These are phyloP conservation scores for Triangularia verruculosa DNA, from an alignment of 2,329 filamentous ascomycete genomes.

Conservation along the genomic window DNA sequence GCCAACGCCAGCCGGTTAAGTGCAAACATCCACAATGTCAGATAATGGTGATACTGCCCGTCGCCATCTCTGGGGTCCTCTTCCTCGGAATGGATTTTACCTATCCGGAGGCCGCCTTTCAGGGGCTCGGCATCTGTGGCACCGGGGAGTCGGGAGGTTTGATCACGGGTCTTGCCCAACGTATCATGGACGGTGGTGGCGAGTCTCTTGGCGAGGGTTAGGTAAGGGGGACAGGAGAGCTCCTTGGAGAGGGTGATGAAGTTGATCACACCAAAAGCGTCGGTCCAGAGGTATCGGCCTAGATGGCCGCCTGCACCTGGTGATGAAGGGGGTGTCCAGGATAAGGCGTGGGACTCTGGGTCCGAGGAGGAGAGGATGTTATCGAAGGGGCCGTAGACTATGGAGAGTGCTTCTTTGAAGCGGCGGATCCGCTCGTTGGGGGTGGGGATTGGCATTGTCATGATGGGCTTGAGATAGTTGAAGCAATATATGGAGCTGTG, in stretches of 20 bases:
- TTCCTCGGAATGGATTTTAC: slow-evolving; percentile 41
- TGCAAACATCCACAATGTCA: slow-evolving; percentile 62
- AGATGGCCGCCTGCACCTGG: slow-evolving; percentile 50
- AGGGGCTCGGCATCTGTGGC: slow-evolving; percentile 52
- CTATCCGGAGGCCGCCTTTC: slow-evolving; percentile 55
- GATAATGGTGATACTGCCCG: slow-evolving; percentile 61
- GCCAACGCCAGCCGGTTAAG: slow-evolving; percentile 52
- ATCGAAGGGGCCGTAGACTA: slow-evolving; percentile 38
- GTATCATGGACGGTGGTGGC: slow-evolving; percentile 50
- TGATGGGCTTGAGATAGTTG: neutral
- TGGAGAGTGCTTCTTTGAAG: slow-evolving; percentile 38
- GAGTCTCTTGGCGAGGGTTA: slow-evolving; percentile 48
- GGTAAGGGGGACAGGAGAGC: slow-evolving; percentile 38
- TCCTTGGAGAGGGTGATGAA: slow-evolving; percentile 52
- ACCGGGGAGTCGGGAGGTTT: slow-evolving; percentile 43
- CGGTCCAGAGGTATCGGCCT: slow-evolving; percentile 61
- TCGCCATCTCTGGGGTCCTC: slow-evolving; percentile 50
- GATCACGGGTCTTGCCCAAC: slow-evolving; percentile 52
- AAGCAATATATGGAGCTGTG: neutral
- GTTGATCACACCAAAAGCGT: slow-evolving; percentile 59
- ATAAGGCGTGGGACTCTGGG: slow-evolving; percentile 22
- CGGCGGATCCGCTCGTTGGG: slow-evolving; percentile 16
- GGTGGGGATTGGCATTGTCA: neutral
- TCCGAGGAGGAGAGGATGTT: slow-evolving; percentile 18
- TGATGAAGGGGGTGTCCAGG: slow-evolving; percentile 46